Evolutionary conservation across 1,284 basidiomycete species (phyloP), one percentile per base, ranked within the genome.

Genomic region (Porodaedalea pini): DNA sequence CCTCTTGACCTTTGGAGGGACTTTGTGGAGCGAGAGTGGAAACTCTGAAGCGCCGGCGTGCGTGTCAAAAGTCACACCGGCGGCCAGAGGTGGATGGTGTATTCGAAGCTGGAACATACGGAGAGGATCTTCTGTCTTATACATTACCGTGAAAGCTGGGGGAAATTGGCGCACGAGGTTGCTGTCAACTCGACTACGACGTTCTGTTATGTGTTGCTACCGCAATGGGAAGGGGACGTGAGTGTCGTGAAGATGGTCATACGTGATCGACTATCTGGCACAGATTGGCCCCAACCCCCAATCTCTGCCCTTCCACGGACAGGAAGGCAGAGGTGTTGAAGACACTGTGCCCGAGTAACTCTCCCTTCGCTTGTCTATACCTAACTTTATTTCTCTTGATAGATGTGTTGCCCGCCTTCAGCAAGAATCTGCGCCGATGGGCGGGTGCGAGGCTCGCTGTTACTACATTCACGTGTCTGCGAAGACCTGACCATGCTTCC

Each of bases 11-110:
- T 19, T n/a, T n/a, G 19, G 40, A n/a, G 51, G 8, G 19, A 19
- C 21, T 37, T 32, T 39, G 11, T 4, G 34, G 34, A 3, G 57
- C n/a, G 17, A 25, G 17, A 41, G 39, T 29, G 44, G 57, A 19
- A 41, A 39, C 45, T 53, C 57, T 31, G 43, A 58, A 58, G 57
- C 45, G 57, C 43, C 45, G 51, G 57, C 57, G 44, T 34, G 44
- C 51, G 45, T 44, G 39, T 54, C 32, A 47, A 58, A 58, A 58
- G 27, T 36, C 13, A 36, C 45, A 54, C 34, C 44, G 51, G 23
- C 45, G 43, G 27, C 44, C n/a, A 34, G 45, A 23, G 36, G 31
- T 31, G 45, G 51, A 54, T 45, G 40, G 56, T 23, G 44, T 39
- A 53, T 21, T 25, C 27, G 45, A 17, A 29, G 8, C 40, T 49